Conservation (phyloP, 805 yeast species). For the Lachancea kluyveri region DNA sequence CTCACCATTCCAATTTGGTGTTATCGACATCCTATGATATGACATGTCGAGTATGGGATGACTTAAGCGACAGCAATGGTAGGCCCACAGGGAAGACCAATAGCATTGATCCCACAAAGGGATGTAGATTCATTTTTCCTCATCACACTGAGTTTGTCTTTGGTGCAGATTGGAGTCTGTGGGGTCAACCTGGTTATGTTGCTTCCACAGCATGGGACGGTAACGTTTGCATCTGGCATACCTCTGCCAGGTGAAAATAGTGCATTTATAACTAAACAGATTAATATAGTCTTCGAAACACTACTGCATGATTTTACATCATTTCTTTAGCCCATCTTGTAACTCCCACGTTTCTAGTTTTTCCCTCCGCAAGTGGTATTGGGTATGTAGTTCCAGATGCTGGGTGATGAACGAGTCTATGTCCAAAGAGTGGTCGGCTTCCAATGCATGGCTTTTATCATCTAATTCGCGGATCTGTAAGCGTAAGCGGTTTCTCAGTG, state of each 20-base stretch:
- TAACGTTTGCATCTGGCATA: conserved; percentile 85
- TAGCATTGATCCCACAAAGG: conserved; percentile 41
- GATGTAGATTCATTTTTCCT: conserved; percentile 53
- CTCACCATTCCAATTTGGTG: conserved; percentile 68
- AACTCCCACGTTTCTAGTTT: conserved; percentile 39
- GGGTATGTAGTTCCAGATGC: conserved; percentile 37
- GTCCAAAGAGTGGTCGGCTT: conserved; percentile 23
- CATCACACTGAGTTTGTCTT: conserved; percentile 83
- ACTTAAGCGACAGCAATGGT: conserved; percentile 54
- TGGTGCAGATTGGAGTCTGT: conserved; percentile 91
- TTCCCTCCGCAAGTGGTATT: conserved; percentile 41
- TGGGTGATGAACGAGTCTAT: conserved; percentile 34
- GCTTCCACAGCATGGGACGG: conserved; percentile 97
- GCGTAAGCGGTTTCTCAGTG: conserved; percentile 29
- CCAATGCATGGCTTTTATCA: conserved; percentile 12
- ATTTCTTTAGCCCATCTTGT: conserved; percentile 17
- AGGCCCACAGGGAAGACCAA: conserved; percentile 39
- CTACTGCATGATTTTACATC: too few species aligned
- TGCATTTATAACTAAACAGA: neutral
- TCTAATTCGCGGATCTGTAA: conserved; percentile 29
- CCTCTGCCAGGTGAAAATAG: conserved; percentile 20
- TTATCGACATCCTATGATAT: conserved; percentile 84
- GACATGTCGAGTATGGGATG: conserved; percentile 86
- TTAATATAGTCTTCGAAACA: too few species aligned
- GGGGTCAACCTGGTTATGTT: conserved; percentile 97